Conservation (phyloP, 2,329 filamentous ascomycete species). For the Colletotrichum chrysophilum region DNA sequence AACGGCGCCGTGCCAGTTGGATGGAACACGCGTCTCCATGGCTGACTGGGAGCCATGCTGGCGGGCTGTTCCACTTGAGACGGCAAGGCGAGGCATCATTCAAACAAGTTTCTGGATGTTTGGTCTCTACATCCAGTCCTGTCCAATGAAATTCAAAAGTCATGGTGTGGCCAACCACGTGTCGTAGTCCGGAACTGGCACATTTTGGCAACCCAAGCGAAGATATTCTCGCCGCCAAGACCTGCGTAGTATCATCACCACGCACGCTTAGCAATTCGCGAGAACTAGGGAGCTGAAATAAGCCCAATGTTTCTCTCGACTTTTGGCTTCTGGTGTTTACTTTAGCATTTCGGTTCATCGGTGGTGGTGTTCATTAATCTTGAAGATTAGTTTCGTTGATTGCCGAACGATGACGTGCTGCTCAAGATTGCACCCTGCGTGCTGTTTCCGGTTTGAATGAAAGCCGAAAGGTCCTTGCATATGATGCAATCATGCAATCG, state of each 20-base stretch:
- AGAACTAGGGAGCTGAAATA: background rate
- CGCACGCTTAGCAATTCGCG: background rate
- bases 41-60: background rate
- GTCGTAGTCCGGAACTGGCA: background rate
- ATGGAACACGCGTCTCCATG: background rate
- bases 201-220: background rate
- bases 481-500: background rate
- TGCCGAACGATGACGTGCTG: background rate
- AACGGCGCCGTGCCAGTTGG: background rate
- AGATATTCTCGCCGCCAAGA: background rate
- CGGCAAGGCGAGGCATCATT: background rate
- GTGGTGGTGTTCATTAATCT: background rate
- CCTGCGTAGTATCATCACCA: background rate
- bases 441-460: background rate
- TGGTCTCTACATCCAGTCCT: background rate
- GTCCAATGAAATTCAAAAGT: background rate
- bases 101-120: background rate
- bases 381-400: background rate
- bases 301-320: background rate
- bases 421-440: background rate
- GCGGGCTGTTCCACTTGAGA: background rate
- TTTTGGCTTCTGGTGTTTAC: background rate
- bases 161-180: background rate
- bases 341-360: background rate
- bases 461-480: background rate